Base-by-base conservation (phyloP, 495 filamentous ascomycete species). In the Aspergillus nanangensis region DNA sequence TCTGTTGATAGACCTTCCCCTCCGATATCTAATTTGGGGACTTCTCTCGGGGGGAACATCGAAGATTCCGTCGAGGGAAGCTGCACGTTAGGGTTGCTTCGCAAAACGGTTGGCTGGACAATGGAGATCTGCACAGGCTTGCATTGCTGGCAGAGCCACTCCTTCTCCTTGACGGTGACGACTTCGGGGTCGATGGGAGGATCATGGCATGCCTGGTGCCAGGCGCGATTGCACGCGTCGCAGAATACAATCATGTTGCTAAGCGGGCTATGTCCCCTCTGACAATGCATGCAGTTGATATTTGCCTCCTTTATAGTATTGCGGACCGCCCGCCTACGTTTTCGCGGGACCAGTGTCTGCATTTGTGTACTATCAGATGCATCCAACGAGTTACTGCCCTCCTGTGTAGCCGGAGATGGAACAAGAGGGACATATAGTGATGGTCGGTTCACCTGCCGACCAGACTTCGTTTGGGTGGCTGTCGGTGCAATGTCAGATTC, bases 181-280 rank as follows among this genome's bases (percentile, higher is more conserved):
- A 87, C 80, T 9, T 87, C 78, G 47, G 83, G 77, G 7, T 75
- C 71, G 51, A 98, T 90, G 4, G 76, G 77, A 1, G 93, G 90
- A 52, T 93, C 80, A 62, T 96, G 91, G 56, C 93, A 97, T 50
- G 78, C 77, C 63, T 95, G 91, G 62, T 98, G 93, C 80, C 90
- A 98, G 13, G 84, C 79, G 9, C 73, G 74, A 58, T 93, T 90
- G 70, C 93, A 98, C 10, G 81, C 84, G 63, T 96, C 90, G 67
- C 93, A 98, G 61, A 95, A 93, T 7, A 97, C 93, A 45, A 98
- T 96, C 69, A 82, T 77, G 63, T 98, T 98, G 47, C 61, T 80
- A 14, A 72, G 60, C 0, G 90, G 86, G 44, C 82, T 87, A 40
- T 88, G 79, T 8, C 87, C 82, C 32, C 93, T 75, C 38, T 83